phyloP scores from a whole-genome alignment of 2,329 filamentous ascomycete genomes.

The Xylaria sp. region DNA sequence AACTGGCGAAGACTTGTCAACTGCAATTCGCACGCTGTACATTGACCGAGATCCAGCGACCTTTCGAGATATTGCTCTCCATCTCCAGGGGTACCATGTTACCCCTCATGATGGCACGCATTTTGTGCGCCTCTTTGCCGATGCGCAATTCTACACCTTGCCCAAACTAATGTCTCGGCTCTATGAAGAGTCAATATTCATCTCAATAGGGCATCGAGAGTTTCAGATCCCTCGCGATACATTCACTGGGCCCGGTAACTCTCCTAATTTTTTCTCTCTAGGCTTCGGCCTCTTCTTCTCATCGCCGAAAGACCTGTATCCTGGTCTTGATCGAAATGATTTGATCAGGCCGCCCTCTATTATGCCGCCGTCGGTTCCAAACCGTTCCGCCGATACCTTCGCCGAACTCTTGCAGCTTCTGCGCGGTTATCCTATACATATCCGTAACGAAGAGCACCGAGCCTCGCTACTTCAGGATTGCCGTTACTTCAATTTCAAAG shows the following conservation, averaged over 20 bases:
- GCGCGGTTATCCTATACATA: slow-evolving; percentile 80
- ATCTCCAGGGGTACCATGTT: slow-evolving; percentile 92
- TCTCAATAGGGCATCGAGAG: slow-evolving; percentile 83
- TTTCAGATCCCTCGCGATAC: slow-evolving; percentile 91
- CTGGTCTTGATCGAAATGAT: slow-evolving; percentile 77
- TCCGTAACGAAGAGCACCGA: slow-evolving; percentile 78
- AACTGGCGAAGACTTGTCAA: slow-evolving; percentile 57
- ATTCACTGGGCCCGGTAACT: slow-evolving; percentile 83
- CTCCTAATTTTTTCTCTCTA: slow-evolving; percentile 94
- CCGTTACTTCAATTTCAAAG: slow-evolving; percentile 91
- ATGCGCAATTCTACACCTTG: slow-evolving; percentile 92
- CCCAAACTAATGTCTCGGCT: slow-evolving; percentile 89
- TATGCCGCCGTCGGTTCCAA: slow-evolving; percentile 78
- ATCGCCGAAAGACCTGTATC: slow-evolving; percentile 79
- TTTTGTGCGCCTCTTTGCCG: slow-evolving; percentile 90
- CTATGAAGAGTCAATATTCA: slow-evolving; percentile 89
- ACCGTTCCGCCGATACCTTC: slow-evolving; percentile 83
- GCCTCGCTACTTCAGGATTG: slow-evolving; percentile 81
- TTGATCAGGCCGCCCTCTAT: slow-evolving; percentile 88
- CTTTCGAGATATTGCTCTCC: slow-evolving; percentile 86
- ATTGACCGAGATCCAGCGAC: slow-evolving; percentile 92
- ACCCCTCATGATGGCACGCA: slow-evolving; percentile 80
- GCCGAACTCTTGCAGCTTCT: slow-evolving; percentile 80
- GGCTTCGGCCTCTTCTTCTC: slow-evolving; percentile 90
- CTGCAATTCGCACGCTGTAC: slow-evolving; percentile 77